A percentile compares a stretch with the other conserved stretches of the same genome.
Conservation (phyloP, 257 asterid species). For the Capsicum baccatum region DNA sequence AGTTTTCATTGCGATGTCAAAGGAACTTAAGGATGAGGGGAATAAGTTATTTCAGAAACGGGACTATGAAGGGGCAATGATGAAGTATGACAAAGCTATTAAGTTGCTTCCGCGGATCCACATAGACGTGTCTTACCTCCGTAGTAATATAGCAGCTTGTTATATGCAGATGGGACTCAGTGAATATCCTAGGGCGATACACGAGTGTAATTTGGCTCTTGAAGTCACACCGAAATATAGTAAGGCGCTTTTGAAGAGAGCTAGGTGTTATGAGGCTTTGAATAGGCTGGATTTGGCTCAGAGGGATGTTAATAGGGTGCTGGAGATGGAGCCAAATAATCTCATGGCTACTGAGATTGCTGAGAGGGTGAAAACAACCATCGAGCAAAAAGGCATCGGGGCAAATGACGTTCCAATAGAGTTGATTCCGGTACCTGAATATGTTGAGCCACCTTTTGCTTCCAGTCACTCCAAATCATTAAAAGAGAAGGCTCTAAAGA, state of each 20-base stretch:
- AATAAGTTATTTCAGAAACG: slow-evolving; percentile 68
- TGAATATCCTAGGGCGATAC: slow-evolving; percentile 84
- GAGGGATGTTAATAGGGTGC: slow-evolving; percentile 66
- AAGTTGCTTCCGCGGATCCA: slow-evolving; percentile 84
- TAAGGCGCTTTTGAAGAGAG: slow-evolving; percentile 86
- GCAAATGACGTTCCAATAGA: slow-evolving; percentile 46
- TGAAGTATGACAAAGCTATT: slow-evolving; percentile 71
- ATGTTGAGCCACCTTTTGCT: slow-evolving; percentile 50
- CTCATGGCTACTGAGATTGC: slow-evolving; percentile 74
- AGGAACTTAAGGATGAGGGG: slow-evolving; percentile 78
- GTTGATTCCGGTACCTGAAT: slow-evolving; percentile 53
- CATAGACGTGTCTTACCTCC: slow-evolving; percentile 69
- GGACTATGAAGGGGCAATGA: slow-evolving; percentile 80
- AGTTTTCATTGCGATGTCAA: slow-evolving; percentile 64
- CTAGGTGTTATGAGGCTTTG: slow-evolving; percentile 89
- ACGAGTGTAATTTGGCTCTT: slow-evolving; percentile 85
- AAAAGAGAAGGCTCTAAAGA: slow-evolving; percentile 53
- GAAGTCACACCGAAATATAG: slow-evolving; percentile 84
- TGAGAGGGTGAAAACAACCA: slow-evolving; percentile 63
- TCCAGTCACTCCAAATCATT: slow-evolving; percentile 40
- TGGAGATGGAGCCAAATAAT: slow-evolving; percentile 74
- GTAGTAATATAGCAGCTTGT: slow-evolving; percentile 85
- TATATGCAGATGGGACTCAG: slow-evolving; percentile 81
- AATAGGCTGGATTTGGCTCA: slow-evolving; percentile 71
- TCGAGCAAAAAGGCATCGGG: slow-evolving; percentile 46